Evolutionary conservation across 108 stramenopile species (phyloP), one percentile per base, ranked within the genome.

Genomic region (Licmophora abbreviata): DNA sequence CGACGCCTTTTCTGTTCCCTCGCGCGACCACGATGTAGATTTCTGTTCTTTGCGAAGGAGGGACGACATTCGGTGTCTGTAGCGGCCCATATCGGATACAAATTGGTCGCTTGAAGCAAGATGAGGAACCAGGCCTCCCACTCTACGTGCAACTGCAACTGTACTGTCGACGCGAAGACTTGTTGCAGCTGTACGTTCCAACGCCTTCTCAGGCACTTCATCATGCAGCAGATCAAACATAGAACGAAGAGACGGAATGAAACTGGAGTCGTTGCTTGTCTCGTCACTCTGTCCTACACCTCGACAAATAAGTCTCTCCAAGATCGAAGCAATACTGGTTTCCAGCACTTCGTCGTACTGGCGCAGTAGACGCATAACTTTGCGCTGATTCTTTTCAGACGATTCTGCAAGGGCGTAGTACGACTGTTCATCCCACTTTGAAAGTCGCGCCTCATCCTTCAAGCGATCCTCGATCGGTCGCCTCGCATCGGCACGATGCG

Each of bases 371-470:
- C 77, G 82, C 81, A 87, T 88, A 29, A 95, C 44, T 47, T 88
- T 88, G 18, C 88, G 65, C 49, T 97, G 91, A 45, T 93, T 90
- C 54, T 86, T 89, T 55, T 95, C 92, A 12, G 87, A 71, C 0
- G 93, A 77, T 26, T 95, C 98, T n/a, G 79, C 83, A 33, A 96
- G 71, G 14, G 94, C 74, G 68, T 95, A 95, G 59, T 96, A 96
- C 1, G 88, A 92, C 55, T 95, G 95, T 44, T 97, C 92, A 45
- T 99, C 98, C 98, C 98, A 99, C 59, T 91, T 92, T n/a, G 84
- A 92, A 8, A 99, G 68, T 56, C 95, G 96, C 0, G 83, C 91
- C 49, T 95, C 94, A 35, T 95, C 86, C 56, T 83, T 84, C 29
- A 99, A 63, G 31, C 85, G 75, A 42, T 79, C 67, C 72, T 96